Evolutionary conservation across 305 asterid species (phyloP).

Genomic region (Solanum hybrid): DNA sequence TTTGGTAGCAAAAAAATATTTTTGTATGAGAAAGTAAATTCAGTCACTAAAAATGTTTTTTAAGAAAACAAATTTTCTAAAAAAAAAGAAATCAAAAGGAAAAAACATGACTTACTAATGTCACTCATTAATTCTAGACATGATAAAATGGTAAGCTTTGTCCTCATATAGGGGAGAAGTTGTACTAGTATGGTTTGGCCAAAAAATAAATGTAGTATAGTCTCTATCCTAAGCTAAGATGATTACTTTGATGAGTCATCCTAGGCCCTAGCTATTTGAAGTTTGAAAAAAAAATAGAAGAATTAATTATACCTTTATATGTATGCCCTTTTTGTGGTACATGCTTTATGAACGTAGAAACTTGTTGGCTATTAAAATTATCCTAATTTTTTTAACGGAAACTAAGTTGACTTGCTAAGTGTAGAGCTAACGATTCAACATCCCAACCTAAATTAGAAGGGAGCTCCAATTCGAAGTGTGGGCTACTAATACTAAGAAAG

Average conservation of each 20-base stretch:
- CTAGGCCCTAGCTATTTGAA: background rate
- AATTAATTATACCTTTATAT: too few species aligned
- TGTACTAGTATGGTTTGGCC: background rate
- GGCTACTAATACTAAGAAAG: background rate
- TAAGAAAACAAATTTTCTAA: background rate
- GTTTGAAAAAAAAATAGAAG: background rate
- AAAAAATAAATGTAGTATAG: background rate
- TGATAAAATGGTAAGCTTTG: background rate
- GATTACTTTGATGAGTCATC: background rate
- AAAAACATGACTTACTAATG: background rate
- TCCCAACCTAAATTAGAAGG: background rate
- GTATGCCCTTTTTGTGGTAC: background rate
- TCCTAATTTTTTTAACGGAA: too few species aligned
- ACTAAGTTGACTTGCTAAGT: background rate
- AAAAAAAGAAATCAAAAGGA: background rate
- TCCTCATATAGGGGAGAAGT: background rate
- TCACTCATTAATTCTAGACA: background rate
- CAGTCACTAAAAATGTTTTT: background rate
- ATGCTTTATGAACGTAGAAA: too few species aligned
- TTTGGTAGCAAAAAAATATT: background rate
- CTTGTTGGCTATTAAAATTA: background rate
- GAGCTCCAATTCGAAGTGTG: background rate
- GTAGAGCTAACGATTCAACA: background rate
- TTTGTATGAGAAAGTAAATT: background rate
- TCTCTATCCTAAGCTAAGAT: background rate